Conservation (phyloP, 805 yeast genomes). For the Candida incommunis region DNA sequence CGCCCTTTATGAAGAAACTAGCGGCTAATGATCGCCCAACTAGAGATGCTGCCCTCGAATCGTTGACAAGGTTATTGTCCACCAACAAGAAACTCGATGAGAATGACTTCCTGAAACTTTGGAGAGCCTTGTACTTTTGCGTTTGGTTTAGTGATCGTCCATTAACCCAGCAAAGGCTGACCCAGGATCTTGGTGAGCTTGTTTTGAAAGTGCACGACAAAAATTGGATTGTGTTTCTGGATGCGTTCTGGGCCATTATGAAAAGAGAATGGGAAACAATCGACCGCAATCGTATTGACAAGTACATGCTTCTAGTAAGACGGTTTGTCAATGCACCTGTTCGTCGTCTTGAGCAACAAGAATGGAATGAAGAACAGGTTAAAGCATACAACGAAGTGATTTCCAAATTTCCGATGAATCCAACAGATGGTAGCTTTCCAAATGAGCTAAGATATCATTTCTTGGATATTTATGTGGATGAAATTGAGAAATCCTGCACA, state of each 20-base stretch:
- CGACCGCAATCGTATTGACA: conserved; percentile 78
- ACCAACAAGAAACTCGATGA: conserved; percentile 26
- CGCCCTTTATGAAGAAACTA: not conserved
- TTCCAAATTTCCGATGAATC: conserved; percentile 18
- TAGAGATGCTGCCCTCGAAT: conserved; percentile 35
- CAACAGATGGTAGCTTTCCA: conserved; percentile 47
- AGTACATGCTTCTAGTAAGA: conserved; percentile 70
- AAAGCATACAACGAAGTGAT: conserved; percentile 31
- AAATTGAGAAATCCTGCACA: conserved; percentile 63
- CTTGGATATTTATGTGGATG: conserved; percentile 73
- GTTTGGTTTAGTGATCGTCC: conserved; percentile 98
- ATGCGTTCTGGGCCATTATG: conserved; percentile 72
- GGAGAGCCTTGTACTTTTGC: conserved; percentile 91
- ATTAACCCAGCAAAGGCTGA: conserved; percentile 76
- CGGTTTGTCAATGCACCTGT: conserved; percentile 56
- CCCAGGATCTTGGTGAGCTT: conserved; percentile 51
- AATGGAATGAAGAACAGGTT: conserved; percentile 42
- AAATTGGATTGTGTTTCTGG: conserved; percentile 37
- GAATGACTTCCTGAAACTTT: conserved; percentile 62
- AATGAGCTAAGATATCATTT: conserved; percentile 74
- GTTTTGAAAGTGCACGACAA: conserved; percentile 21
- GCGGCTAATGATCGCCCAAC: not conserved
- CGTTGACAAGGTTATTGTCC: conserved; percentile 44
- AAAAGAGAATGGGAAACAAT: conserved; percentile 70
- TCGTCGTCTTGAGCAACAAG: conserved; percentile 33